Evolutionary conservation across 352 stramenopile species (phyloP).

Genomic region (Globisporangium viniferum): DNA sequence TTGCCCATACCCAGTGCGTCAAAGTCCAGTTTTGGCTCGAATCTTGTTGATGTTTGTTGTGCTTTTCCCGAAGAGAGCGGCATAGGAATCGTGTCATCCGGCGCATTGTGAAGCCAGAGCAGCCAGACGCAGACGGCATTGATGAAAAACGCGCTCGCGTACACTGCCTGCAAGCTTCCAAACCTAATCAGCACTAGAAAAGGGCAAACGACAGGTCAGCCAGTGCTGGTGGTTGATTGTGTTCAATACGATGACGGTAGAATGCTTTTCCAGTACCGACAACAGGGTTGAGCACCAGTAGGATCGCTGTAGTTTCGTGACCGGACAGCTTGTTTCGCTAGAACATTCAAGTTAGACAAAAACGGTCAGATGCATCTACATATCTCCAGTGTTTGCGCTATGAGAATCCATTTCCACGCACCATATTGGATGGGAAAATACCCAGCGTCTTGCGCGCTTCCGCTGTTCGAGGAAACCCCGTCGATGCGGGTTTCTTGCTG

Average conservation of each 20-base stretch:
- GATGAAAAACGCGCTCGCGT: constrained; percentile 28
- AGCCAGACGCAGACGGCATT: constrained; percentile 42
- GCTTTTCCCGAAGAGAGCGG: not conserved
- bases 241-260: no score
- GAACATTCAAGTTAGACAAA: not conserved
- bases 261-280: constrained; percentile 25
- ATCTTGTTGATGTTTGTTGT: not conserved
- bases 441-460: not conserved
- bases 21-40: constrained; percentile 8
- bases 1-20: not conserved
- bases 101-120: constrained; percentile 33
- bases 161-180: constrained; percentile 24
- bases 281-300: constrained; percentile 41
- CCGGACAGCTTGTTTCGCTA: constrained; percentile 13
- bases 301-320: constrained; percentile 23
- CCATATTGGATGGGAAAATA: constrained; percentile 17
- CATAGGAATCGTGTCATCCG: not conserved
- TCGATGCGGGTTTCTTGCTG: not conserved
- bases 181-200: constrained; percentile 44
- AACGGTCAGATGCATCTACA: not conserved
- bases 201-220: not conserved
- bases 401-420: not conserved
- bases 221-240: not conserved
- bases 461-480: not conserved
- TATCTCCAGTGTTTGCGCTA: not conserved